phyloP scores from a whole-genome alignment of 306 rosid species.

The Leucaena leucocephala region DNA sequence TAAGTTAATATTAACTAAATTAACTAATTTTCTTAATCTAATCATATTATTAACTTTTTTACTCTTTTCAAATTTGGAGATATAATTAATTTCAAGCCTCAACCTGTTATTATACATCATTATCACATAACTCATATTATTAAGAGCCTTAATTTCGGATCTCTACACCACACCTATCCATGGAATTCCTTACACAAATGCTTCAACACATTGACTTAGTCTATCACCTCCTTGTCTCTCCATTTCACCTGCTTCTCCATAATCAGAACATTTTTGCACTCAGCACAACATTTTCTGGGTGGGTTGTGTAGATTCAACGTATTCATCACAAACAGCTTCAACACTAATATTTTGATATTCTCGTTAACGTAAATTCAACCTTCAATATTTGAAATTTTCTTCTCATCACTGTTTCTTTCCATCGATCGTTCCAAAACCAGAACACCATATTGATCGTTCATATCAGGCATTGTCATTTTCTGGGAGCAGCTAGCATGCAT shows the following conservation, averaged over 20 bases:
- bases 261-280: background rate
- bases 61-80: background rate
- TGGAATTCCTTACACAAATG: background rate
- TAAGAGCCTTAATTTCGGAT: background rate
- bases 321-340: background rate
- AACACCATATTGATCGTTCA: background rate
- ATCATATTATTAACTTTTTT: too few relatives aligned
- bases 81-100: background rate
- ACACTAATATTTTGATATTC: too few relatives aligned
- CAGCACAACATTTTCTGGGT: background rate
- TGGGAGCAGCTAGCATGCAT: background rate
- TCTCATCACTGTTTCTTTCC: background rate
- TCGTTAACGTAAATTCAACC: too few relatives aligned
- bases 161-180: background rate
- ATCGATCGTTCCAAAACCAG: background rate
- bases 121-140: background rate
- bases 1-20: too few relatives aligned
- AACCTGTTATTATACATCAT: too few relatives aligned
- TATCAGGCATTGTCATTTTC: too few relatives aligned
- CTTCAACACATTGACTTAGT: background rate
- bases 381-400: too few relatives aligned
- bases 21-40: too few relatives aligned
- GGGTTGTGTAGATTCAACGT: background rate
- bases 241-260: background rate
- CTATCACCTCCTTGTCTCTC: background rate